Conservation (phyloP, 495 filamentous ascomycete genomes). For the Talaromyces proteolyticus region DNA sequence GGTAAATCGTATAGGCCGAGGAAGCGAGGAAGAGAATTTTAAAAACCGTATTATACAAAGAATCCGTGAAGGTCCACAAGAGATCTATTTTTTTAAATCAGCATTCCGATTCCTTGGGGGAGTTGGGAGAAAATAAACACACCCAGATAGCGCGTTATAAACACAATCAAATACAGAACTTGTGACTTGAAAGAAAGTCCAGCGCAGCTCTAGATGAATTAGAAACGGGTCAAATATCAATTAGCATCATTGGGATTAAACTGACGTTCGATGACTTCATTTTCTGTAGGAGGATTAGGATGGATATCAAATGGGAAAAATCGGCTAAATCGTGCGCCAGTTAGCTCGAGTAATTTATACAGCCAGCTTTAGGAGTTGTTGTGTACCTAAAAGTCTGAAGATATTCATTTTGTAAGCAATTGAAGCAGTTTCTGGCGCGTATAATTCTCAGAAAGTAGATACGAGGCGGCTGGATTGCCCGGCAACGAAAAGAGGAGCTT, state of each 20-base stretch:
- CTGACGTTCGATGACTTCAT: constrained; percentile 85
- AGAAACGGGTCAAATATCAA: not conserved
- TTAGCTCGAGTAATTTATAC: constrained; percentile 2
- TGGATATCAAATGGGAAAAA: constrained; percentile 90
- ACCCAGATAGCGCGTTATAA: constrained; percentile 89
- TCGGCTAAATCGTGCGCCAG: constrained; percentile 52
- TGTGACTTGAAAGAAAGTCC: constrained; percentile 99
- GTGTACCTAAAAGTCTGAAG: constrained; percentile 83
- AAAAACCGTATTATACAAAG: constrained; percentile 85
- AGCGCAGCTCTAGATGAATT: constrained; percentile 69
- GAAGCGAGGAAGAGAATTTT: constrained; percentile 90
- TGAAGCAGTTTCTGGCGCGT: no score
- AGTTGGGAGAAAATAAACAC: constrained; percentile 15
- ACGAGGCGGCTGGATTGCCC: not conserved
- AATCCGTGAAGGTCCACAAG: constrained; percentile 75
- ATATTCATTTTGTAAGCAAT: constrained; percentile 69
- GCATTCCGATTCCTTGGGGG: no score
- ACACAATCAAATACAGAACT: constrained; percentile 87
- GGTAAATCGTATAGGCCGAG: constrained; percentile 89
- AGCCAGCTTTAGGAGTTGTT: constrained; percentile 3
- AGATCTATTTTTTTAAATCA: constrained; percentile 64
- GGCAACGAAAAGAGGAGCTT: not conserved
- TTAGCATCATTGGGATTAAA: constrained; percentile 1
- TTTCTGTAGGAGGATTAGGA: constrained; percentile 91
- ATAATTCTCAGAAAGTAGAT: not conserved